Evolutionary conservation across 2,329 filamentous ascomycete genomes (phyloP).

Genomic region (Aspergillus fumigatus): DNA sequence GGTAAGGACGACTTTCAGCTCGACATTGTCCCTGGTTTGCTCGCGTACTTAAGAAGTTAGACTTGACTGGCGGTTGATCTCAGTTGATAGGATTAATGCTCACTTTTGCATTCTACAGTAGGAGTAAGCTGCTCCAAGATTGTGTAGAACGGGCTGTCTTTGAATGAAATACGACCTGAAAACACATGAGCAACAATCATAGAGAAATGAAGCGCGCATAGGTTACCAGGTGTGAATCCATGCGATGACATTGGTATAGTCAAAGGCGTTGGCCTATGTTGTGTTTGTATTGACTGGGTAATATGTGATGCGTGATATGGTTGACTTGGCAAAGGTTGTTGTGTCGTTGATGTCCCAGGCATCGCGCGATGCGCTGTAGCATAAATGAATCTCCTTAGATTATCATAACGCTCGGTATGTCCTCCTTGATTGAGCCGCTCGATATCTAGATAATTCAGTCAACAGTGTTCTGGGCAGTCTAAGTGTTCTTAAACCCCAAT

Average conservation of each 20-base stretch:
- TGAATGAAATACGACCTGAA: constrained; percentile 54
- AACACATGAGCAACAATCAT: constrained; percentile 28
- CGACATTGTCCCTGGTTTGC: constrained; percentile 54
- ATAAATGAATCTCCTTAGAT: constrained; percentile 30
- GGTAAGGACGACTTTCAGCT: constrained; percentile 56
- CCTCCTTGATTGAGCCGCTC: constrained; percentile 22
- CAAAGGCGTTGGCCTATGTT: constrained; percentile 23
- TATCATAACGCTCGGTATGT: constrained; percentile 26
- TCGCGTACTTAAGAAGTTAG: constrained; percentile 49
- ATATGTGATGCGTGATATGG: constrained; percentile 23
- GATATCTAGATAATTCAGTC: constrained; percentile 18
- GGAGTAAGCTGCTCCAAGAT: constrained; percentile 62
- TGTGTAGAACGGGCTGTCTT: constrained; percentile 80
- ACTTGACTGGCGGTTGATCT: background rate
- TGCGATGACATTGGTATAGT: constrained; percentile 29
- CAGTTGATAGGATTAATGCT: constrained; percentile 24
- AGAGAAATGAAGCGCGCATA: constrained; percentile 1
- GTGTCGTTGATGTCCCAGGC: constrained; percentile 24
- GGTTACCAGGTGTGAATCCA: constrained; percentile 26
- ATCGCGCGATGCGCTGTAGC: constrained; percentile 22
- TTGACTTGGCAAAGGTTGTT: constrained; percentile 18
- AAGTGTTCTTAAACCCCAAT: background rate
- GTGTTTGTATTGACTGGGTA: constrained; percentile 22
- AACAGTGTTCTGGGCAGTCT: background rate
- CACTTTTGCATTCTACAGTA: constrained; percentile 69